phyloP scores from a whole-genome alignment of 306 rosid species.

The Erythrophleum fordii region DNA sequence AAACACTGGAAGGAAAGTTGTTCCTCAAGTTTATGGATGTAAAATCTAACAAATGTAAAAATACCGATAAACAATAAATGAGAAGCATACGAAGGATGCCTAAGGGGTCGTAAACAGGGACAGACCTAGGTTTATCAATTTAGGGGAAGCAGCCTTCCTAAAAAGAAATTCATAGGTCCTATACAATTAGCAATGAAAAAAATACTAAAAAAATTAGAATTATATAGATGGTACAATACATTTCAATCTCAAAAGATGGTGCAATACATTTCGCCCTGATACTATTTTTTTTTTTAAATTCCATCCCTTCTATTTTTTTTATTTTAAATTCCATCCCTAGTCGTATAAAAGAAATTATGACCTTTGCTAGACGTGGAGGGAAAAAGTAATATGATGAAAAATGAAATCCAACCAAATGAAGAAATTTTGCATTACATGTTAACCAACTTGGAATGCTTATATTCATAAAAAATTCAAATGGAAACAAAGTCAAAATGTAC shows the following conservation, averaged over 20 bases:
- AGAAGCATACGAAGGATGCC: background rate
- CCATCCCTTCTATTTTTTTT: too few relatives aligned
- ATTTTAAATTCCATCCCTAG: too few relatives aligned
- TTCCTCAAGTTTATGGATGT: background rate
- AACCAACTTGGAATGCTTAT: constrained; percentile 37
- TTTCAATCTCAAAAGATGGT: too few relatives aligned
- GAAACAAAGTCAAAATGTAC: constrained; percentile 35
- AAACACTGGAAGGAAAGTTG: background rate
- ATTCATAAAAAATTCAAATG: constrained; percentile 40
- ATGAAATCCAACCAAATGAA: constrained; percentile 33
- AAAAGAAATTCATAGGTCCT: too few relatives aligned
- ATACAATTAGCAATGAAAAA: too few relatives aligned
- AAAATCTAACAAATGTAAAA: background rate
- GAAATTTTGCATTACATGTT: constrained; percentile 37
- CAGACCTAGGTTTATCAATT: too few relatives aligned
- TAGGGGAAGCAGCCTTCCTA: too few relatives aligned
- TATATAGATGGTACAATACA: too few relatives aligned
- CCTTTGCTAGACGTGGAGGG: background rate
- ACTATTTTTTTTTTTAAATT: too few relatives aligned
- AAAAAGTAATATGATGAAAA: background rate
- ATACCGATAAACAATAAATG: background rate
- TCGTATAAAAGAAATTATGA: background rate
- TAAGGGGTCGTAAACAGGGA: background rate
- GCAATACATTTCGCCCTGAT: too few relatives aligned
- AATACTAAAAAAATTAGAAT: too few relatives aligned